These are phyloP conservation scores for Globisporangium rhizosaccharum DNA, from an alignment of 352 stramenopile genomes.

Conservation along the genomic window DNA sequence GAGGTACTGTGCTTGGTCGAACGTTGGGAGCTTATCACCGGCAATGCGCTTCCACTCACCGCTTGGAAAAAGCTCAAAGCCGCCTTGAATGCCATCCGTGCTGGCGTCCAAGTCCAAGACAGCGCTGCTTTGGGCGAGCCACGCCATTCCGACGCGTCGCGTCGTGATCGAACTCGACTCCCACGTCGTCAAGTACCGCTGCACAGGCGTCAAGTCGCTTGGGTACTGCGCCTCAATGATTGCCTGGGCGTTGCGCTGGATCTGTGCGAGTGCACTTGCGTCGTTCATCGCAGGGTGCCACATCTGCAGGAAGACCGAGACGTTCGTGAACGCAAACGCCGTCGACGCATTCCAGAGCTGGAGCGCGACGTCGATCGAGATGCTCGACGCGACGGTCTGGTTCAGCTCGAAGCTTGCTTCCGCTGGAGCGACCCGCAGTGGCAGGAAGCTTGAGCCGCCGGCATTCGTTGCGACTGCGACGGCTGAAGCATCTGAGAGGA, in stretches of 20 bases:
- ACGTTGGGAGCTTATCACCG: conserved; percentile 18
- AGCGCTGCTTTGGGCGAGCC: conserved; percentile 24
- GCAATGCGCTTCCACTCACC: conserved; percentile 20
- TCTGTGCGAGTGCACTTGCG: not conserved
- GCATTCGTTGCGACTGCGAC: not conserved
- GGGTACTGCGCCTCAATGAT: not conserved
- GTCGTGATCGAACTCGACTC: conserved; percentile 34
- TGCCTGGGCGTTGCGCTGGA: not conserved
- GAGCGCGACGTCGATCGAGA: conserved; percentile 37
- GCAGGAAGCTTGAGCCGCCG: conserved; percentile 1
- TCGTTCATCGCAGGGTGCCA: conserved; percentile 41
- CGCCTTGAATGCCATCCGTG: conserved; percentile 27
- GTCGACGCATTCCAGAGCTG: conserved; percentile 26
- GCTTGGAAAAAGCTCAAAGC: conserved; percentile 50
- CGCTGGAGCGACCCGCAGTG: conserved; percentile 18
- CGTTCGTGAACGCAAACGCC: conserved; percentile 33
- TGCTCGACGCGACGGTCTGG: conserved; percentile 10
- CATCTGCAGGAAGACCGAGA: conserved; percentile 26
- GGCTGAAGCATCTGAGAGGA: conserved; percentile 22
- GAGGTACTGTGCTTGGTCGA: conserved; percentile 35
- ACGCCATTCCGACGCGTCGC: conserved; percentile 24
- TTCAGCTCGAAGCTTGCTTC: conserved; percentile 63
- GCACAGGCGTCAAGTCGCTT: conserved; percentile 21
- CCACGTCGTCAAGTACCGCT: conserved; percentile 42
- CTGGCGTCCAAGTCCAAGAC: conserved; percentile 40